phyloP scores from a whole-genome alignment of 1,284 basidiomycete genomes.

The Phaffia rhodozyma region DNA sequence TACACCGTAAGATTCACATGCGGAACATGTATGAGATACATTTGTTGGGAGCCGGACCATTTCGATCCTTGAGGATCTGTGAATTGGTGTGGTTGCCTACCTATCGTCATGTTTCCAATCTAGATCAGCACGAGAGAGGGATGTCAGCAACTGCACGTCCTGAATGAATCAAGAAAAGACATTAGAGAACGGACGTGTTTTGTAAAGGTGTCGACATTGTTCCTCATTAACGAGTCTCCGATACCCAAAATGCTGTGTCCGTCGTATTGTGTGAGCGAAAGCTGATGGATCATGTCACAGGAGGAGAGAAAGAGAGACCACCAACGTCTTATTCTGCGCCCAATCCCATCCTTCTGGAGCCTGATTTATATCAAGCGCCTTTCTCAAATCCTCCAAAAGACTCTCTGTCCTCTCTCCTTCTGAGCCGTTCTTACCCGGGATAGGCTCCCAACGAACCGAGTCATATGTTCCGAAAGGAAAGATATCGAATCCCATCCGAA shows the following conservation, averaged over 20 bases:
- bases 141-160: neutral
- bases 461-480: neutral
- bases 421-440: neutral
- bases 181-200: neutral
- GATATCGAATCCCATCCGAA: neutral
- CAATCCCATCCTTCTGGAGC: constrained; percentile 1
- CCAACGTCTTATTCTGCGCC: constrained; percentile 12
- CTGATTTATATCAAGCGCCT: neutral
- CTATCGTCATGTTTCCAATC: neutral
- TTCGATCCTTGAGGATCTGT: neutral
- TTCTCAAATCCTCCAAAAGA: constrained; percentile 9
- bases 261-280: neutral
- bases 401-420: neutral
- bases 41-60: neutral
- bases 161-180: neutral
- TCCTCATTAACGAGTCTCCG: constrained; percentile 15
- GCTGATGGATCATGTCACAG: neutral
- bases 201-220: constrained; percentile 10
- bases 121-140: neutral
- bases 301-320: neutral
- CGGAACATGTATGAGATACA: constrained; percentile 8
- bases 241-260: constrained; percentile 9
- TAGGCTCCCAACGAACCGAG: constrained; percentile 1
- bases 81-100: neutral
- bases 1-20: constrained; percentile 3